These are phyloP conservation scores for Mycena polygramma DNA, from an alignment of 768 basidiomycete species.

Conservation along the genomic window DNA sequence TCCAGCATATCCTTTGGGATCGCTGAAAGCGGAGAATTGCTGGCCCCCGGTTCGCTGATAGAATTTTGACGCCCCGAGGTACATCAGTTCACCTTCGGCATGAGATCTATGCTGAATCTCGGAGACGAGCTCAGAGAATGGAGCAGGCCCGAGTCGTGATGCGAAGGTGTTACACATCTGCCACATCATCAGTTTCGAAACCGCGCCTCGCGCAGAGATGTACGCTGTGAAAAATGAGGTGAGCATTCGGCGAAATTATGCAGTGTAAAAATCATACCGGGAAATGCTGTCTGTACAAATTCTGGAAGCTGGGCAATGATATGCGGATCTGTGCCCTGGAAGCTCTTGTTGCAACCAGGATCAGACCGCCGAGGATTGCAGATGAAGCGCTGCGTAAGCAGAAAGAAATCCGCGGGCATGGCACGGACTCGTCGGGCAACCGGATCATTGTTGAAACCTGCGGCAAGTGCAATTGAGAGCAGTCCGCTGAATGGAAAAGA, in stretches of 20 bases:
- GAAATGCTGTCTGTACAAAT: conserved; percentile 27
- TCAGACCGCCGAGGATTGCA: conserved; percentile 20
- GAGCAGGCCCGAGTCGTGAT: conserved; percentile 19
- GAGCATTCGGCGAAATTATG: too few species aligned
- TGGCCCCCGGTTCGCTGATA: background rate
- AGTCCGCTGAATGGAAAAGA: background rate
- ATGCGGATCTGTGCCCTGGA: conserved; percentile 30
- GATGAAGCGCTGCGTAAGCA: conserved; percentile 31
- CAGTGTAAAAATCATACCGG: background rate
- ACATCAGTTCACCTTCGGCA: conserved; percentile 20
- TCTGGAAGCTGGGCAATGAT: conserved; percentile 33
- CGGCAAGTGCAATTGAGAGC: background rate
- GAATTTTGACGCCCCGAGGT: conserved; percentile 5
- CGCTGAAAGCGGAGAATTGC: conserved; percentile 8
- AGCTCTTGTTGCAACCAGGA: conserved; percentile 21
- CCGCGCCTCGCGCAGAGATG: conserved; percentile 13
- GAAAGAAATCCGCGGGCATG: conserved; percentile 29
- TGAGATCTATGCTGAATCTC: conserved; percentile 16
- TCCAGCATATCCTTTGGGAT: conserved; percentile 9
- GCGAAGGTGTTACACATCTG: conserved; percentile 24
- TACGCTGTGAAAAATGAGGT: background rate
- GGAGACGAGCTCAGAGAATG: conserved; percentile 20
- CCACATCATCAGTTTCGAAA: conserved; percentile 17
- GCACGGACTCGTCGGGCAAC: conserved; percentile 33
- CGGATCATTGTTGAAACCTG: conserved; percentile 34